Percentiles rank a stretch among this genome's conserved stretches.
phyloP scores from a whole-genome alignment of 2,329 filamentous ascomycete species.

The Pyricularia grisea region DNA sequence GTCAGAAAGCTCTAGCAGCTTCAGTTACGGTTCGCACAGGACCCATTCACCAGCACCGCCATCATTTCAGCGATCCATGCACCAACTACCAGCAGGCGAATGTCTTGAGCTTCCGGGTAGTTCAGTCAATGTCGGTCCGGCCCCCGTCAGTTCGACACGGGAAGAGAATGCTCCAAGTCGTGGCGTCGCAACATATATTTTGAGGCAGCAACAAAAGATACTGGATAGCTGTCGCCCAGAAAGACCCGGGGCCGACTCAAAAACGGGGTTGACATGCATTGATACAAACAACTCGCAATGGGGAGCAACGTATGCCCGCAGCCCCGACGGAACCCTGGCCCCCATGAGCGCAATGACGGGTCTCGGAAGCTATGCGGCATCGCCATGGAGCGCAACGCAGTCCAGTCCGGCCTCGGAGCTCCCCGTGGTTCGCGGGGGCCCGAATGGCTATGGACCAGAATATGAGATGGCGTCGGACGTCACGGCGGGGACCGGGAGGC shows the following conservation, averaged over 20 bases:
- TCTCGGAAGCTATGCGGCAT: background rate
- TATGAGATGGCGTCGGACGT: constrained; percentile 3
- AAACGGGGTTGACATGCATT: background rate
- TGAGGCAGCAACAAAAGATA: background rate
- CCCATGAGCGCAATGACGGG: background rate
- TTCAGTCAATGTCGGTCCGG: too few relatives aligned
- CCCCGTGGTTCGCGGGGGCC: constrained; percentile 1
- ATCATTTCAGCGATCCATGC: background rate
- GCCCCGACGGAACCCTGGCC: background rate
- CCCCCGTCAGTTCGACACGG: background rate
- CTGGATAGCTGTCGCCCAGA: background rate
- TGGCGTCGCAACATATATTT: background rate
- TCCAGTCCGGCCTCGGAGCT: constrained; percentile 2
- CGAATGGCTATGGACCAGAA: constrained; percentile 4
- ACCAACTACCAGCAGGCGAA: background rate
- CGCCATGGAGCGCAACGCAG: constrained; percentile 3
- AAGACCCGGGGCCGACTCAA: background rate
- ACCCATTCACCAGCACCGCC: background rate
- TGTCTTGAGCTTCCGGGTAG: background rate
- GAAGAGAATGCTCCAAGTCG: background rate
- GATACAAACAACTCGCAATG: background rate
- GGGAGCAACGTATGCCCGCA: background rate
- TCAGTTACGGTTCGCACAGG: background rate
- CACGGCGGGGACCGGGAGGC: background rate
- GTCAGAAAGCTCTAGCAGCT: background rate